Conservation (phyloP, 345 rosid species). For the Lumnitzera racemosa region DNA sequence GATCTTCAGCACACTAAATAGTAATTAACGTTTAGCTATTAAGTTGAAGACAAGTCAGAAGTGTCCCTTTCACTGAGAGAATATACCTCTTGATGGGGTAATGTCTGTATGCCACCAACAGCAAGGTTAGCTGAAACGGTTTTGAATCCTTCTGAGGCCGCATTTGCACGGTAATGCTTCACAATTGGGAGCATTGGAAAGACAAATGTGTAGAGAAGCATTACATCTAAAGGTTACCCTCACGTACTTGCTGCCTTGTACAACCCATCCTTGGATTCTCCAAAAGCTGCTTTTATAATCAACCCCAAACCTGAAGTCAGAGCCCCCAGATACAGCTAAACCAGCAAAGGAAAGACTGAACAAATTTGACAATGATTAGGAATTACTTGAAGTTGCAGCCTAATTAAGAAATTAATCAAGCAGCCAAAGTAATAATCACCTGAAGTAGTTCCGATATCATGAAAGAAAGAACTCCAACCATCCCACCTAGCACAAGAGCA, state of each 20-base stretch:
- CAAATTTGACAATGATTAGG: not conserved
- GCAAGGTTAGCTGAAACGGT: constrained; percentile 72
- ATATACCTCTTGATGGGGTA: constrained; percentile 15
- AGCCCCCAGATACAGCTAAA: constrained; percentile 63
- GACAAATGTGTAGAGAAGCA: constrained; percentile 43
- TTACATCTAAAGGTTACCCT: too few species aligned
- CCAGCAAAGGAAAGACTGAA: constrained; percentile 59
- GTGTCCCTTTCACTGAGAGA: not conserved
- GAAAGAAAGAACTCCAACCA: constrained; percentile 80
- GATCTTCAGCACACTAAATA: constrained; percentile 25
- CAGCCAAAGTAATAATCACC: constrained; percentile 21
- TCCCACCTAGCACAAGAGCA: constrained; percentile 84
- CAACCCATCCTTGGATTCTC: constrained; percentile 47
- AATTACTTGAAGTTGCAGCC: not conserved
- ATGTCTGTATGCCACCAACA: constrained; percentile 56
- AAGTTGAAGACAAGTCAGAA: not conserved
- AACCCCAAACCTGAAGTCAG: constrained; percentile 62
- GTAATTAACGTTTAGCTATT: not conserved
- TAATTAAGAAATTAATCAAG: not conserved
- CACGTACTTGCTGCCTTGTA: constrained; percentile 78
- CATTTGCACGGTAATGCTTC: constrained; percentile 72
- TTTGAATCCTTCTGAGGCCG: constrained; percentile 81
- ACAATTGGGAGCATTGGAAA: constrained; percentile 75
- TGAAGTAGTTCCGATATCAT: constrained; percentile 66
- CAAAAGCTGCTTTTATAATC: constrained; percentile 70